Percentiles rank a stretch among this genome's conserved stretches.
These are phyloP conservation scores for Globisporangium middletonii DNA, from an alignment of 352 stramenopile species.

Conservation along the genomic window DNA sequence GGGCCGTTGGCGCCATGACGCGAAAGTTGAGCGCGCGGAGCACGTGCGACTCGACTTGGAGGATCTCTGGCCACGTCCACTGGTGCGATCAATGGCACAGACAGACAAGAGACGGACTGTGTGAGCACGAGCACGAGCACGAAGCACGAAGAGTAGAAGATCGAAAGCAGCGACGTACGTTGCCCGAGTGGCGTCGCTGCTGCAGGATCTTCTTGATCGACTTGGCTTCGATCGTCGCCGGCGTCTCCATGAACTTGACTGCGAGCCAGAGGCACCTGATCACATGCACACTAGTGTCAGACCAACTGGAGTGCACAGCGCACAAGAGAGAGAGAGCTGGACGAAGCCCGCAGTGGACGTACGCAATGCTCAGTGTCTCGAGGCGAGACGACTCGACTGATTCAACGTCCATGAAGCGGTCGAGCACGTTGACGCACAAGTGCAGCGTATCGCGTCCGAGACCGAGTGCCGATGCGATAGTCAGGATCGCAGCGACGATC, in stretches of 20 bases:
- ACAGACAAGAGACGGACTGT: not conserved
- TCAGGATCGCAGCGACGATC: constrained; percentile 58
- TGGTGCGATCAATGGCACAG: constrained; percentile 12
- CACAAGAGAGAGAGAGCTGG: not conserved
- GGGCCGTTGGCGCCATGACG: constrained; percentile 44
- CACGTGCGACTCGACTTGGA: constrained; percentile 37
- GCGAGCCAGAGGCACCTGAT: constrained; percentile 62
- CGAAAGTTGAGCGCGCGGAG: constrained; percentile 41
- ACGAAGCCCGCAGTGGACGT: constrained; percentile 11
- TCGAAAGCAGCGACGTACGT: constrained; percentile 22
- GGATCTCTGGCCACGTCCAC: constrained; percentile 66
- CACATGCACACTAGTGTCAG: not conserved
- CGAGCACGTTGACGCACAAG: constrained; percentile 47
- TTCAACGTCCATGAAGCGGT: constrained; percentile 33
- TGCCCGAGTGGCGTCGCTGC: constrained; percentile 45
- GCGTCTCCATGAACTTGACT: constrained; percentile 67
- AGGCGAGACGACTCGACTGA: constrained; percentile 22
- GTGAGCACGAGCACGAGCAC: not conserved
- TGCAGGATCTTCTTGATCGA: constrained; percentile 61
- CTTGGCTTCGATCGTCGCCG: constrained; percentile 46
- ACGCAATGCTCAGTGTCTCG: constrained; percentile 59
- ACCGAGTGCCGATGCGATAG: constrained; percentile 53
- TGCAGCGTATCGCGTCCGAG: constrained; percentile 56
- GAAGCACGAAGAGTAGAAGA: not conserved
- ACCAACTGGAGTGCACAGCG: not conserved